Conservation (phyloP, 1,139 yeast genomes). For the Saccharomyces hybrid region DNA sequence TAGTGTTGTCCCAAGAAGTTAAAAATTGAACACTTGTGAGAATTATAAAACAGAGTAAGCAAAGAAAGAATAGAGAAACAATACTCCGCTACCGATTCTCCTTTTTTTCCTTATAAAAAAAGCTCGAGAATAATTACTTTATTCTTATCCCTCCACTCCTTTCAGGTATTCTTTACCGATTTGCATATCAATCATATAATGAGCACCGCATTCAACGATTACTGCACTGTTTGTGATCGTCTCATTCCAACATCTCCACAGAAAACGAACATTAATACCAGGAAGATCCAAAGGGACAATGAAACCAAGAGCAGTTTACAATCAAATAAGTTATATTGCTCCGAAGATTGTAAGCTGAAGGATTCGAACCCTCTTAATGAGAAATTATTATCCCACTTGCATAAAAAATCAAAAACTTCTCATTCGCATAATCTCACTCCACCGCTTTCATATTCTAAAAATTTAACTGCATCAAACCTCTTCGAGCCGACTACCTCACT, state of each 20-base stretch:
- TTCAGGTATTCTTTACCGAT: not conserved
- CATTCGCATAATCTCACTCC: not conserved
- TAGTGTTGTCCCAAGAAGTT: not conserved
- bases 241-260: constrained; percentile 33
- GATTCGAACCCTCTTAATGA: constrained; percentile 31
- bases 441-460: not conserved
- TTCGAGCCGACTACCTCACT: not conserved
- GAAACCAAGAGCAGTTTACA: not conserved
- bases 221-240: constrained; percentile 56
- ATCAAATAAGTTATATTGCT: constrained; percentile 46
- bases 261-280: not conserved
- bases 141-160: not conserved
- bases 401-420: constrained; percentile 5
- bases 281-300: not conserved
- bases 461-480: not conserved
- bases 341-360: constrained; percentile 43
- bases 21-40: not conserved
- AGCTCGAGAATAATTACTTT: not conserved
- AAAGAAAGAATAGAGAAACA: not conserved
- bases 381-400: not conserved
- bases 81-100: not conserved
- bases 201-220: constrained; percentile 53
- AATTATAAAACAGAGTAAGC: not conserved
- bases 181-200: not conserved
- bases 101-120: not conserved